Evolutionary conservation across 2,329 filamentous ascomycete genomes (phyloP), one percentile per base, ranked within the genome.

Genomic region (Scedosporium apiospermum): DNA sequence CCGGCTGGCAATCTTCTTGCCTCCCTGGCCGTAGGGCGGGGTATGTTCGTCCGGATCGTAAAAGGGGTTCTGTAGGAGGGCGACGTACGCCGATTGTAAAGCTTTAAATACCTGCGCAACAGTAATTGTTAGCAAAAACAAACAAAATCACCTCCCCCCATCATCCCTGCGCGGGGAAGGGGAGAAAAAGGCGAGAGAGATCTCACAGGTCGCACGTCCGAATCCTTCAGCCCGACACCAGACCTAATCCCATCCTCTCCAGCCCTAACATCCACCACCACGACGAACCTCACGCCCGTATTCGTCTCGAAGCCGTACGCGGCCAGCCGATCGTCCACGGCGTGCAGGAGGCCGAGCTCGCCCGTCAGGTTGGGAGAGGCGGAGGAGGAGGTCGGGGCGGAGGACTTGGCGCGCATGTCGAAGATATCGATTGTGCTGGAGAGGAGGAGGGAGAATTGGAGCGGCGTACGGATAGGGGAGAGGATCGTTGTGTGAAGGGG

Each of bases 271-370:
- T 99, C 93, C 34, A 98, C 88, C 3, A 97, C 85, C 65, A 92
- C 88, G 41, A 98, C 87, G 71, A 99, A 87, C 72, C 93, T 93
- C 66, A 96, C 86, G 49, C 92, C 92, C 27, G 95, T 98, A 75
- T 96, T 98, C 63, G 95, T 97, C 75, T 98, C 85, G 86, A 91
- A 97, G 69, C 95, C 95, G 78, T 98, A 99, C 67, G 92, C 89
- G 42, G 93, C 92, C 57, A 98, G 82, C 27, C 93, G 85, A 77
- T 99, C 93, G 77, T 98, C 95, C 64, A 98, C 82, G 64, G 93
- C 92, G 77, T 98, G 93, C 60, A 99, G 82, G 12, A 98, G 84
- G 34, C 95, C 93, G 67, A 95, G 88, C 73, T 98, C 93, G 68
- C 95, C 92, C 60, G 91, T 89, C 53, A 85, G 75, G 7, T 79